Conservation (phyloP, 345 rosid species). For the Tarenaya hassleriana region DNA sequence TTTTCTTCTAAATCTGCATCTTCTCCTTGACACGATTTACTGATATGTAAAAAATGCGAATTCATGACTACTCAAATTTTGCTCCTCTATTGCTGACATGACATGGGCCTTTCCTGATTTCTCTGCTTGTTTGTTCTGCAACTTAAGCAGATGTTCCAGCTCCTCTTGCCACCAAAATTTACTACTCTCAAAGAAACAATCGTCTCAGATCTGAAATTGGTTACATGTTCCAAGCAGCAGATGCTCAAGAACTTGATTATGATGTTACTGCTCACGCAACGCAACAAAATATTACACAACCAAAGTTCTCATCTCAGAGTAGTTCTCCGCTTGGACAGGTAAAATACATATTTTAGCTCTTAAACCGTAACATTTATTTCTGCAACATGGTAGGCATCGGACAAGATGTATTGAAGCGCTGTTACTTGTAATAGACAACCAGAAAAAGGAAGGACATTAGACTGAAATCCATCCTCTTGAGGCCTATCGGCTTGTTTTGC, state of each 20-base stretch:
- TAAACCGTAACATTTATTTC: background rate
- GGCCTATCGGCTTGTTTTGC: background rate
- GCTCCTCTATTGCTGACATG: too few species aligned
- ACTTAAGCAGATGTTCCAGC: slow-evolving; percentile 33
- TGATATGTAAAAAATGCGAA: too few species aligned
- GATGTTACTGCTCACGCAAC: slow-evolving; percentile 22
- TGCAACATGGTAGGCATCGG: too few species aligned
- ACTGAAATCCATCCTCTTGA: too few species aligned
- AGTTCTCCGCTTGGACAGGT: slow-evolving; percentile 21
- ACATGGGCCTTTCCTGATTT: background rate
- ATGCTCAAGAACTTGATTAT: slow-evolving; percentile 20
- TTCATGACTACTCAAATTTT: background rate
- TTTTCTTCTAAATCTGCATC: too few species aligned
- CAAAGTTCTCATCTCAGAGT: slow-evolving; percentile 24
- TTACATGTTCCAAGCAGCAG: slow-evolving; percentile 25
- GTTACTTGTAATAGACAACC: too few species aligned
- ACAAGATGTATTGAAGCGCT: too few species aligned
- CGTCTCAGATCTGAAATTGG: slow-evolving; percentile 35
- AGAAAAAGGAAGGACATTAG: too few species aligned
- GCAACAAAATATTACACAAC: slow-evolving; percentile 15
- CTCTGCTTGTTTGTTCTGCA: background rate
- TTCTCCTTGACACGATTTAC: too few species aligned
- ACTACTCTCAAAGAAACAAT: slow-evolving; percentile 47
- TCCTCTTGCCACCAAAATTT: slow-evolving; percentile 50
- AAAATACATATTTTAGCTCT: slow-evolving; percentile 9